These are phyloP conservation scores for Linnemannia elongata DNA, from an alignment of 192 early-diverging fungal genomes.

Conservation along the genomic window DNA sequence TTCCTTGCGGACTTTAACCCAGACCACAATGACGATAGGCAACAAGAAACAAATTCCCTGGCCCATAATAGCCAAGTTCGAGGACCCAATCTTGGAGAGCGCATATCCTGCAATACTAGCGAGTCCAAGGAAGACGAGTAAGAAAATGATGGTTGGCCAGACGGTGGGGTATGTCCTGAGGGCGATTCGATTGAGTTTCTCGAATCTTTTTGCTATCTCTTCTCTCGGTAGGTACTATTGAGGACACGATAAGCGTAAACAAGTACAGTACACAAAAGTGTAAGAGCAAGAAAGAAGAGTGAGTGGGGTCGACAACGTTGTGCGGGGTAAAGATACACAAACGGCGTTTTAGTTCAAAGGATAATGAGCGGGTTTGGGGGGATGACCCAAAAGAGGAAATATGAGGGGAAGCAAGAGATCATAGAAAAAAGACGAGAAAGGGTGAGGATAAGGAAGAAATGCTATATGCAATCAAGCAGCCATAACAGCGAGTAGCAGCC, in stretches of 20 bases:
- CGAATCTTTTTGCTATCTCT: constrained; percentile 37
- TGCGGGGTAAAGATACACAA: not conserved
- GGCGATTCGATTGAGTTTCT: constrained; percentile 29
- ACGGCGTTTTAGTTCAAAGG: not conserved
- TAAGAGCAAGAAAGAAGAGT: not conserved
- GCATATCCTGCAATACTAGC: not conserved
- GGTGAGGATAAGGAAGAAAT: not conserved
- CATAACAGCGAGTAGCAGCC: no score
- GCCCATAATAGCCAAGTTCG: constrained; percentile 23
- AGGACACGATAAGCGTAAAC: not conserved
- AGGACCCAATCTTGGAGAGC: constrained; percentile 1
- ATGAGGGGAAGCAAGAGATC: not conserved
- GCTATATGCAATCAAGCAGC: not conserved
- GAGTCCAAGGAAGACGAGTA: not conserved
- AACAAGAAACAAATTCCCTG: constrained; percentile 42
- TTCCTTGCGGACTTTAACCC: constrained; percentile 30
- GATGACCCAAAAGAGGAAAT: not conserved
- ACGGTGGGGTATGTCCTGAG: constrained; percentile 18
- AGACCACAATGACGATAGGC: constrained; percentile 33
- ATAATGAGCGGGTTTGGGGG: no score
- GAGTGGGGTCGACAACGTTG: not conserved
- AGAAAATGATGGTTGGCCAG: constrained; percentile 27
- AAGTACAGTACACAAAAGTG: not conserved
- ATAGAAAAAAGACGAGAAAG: not conserved
- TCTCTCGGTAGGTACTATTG: constrained; percentile 34